Evolutionary conservation across 1,284 basidiomycete genomes (phyloP).

Genomic region (Pascua sp.): DNA sequence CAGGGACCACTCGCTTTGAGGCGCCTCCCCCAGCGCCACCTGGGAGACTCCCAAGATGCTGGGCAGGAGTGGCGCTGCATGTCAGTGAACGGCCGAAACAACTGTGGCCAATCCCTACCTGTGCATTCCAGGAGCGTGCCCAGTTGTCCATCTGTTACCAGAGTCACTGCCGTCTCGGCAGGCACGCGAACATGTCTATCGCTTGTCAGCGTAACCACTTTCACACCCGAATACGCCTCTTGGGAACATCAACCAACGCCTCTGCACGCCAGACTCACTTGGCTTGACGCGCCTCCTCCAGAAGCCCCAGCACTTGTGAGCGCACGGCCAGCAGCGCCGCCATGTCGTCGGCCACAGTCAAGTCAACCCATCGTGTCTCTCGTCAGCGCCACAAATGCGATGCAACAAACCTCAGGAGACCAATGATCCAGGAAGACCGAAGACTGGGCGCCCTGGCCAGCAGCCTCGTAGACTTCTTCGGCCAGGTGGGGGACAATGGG

Average conservation of each 20-base stretch:
- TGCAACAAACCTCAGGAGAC: conserved; percentile 34
- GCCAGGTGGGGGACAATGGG: conserved; percentile 88
- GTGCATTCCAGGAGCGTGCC: too few species aligned
- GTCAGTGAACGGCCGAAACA: neutral
- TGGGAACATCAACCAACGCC: neutral
- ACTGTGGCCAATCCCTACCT: too few species aligned
- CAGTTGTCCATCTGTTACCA: neutral
- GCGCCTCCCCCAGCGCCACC: conserved; percentile 51
- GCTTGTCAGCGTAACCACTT: neutral
- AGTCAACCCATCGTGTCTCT: neutral
- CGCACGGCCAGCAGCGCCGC: conserved; percentile 24
- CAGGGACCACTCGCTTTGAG: conserved; percentile 53
- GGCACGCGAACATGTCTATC: neutral
- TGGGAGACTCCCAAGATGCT: conserved; percentile 75
- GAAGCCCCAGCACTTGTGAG: conserved; percentile 25
- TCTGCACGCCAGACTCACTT: conserved; percentile 27
- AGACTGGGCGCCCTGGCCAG: neutral
- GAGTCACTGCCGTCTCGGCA: neutral
- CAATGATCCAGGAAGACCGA: conserved; percentile 63
- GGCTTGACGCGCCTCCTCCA: conserved; percentile 32
- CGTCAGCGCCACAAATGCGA: neutral
- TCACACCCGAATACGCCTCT: neutral
- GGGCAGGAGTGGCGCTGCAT: conserved; percentile 60
- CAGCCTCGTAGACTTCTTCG: conserved; percentile 72
- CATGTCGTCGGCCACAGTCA: conserved; percentile 21